phyloP scores from a whole-genome alignment of 768 basidiomycete genomes.

The Symmetrospora coprosmae region DNA sequence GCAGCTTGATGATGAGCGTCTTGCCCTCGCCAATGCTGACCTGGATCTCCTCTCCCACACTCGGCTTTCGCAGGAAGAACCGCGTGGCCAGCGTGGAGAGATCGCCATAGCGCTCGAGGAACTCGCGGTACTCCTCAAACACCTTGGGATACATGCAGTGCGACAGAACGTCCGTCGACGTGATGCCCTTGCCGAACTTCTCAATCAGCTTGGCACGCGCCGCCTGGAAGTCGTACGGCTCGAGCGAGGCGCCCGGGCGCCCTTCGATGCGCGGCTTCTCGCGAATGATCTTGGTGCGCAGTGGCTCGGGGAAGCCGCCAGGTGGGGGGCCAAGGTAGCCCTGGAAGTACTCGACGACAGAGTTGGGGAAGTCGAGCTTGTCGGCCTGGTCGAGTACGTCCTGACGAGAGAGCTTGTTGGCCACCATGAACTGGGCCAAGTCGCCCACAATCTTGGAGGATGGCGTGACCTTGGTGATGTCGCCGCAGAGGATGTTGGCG shows the following conservation, averaged over 20 bases:
- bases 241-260: constrained; percentile 77
- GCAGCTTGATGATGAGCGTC: constrained; percentile 85
- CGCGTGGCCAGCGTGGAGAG: constrained; percentile 75
- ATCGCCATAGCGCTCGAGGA: constrained; percentile 72
- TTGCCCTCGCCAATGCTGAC: constrained; percentile 62
- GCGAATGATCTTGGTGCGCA: constrained; percentile 80
- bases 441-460: constrained; percentile 98
- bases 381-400: constrained; percentile 77
- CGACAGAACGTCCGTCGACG: constrained; percentile 78
- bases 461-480: constrained; percentile 97
- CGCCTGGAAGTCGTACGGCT: constrained; percentile 85
- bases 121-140: constrained; percentile 80
- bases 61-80: constrained; percentile 87
- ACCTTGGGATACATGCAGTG: constrained; percentile 85
- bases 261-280: constrained; percentile 85
- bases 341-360: constrained; percentile 79
- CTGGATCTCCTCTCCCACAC: constrained; percentile 72
- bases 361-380: constrained; percentile 74
- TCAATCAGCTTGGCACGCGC: constrained; percentile 63
- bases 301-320: constrained; percentile 95
- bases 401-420: constrained; percentile 72
- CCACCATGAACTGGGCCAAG: constrained; percentile 72
- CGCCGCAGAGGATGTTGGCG: constrained; percentile 94
- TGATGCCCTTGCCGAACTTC: constrained; percentile 90
- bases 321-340: constrained; percentile 95